Base-by-base conservation (phyloP, 108 stramenopile genomes). In the Nitzschia sp. region DNA sequence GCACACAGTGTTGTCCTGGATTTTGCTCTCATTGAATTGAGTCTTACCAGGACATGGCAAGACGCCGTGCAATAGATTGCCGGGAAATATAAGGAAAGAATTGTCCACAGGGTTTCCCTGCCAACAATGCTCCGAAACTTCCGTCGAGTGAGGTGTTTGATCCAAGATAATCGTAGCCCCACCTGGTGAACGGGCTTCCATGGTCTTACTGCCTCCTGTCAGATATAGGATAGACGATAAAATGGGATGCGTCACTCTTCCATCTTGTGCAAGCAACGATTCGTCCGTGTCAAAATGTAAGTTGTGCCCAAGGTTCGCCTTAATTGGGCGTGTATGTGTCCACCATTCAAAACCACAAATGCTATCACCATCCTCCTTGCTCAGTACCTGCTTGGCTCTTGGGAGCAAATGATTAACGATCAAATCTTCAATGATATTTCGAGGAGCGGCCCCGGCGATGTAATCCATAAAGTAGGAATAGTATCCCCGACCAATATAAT, bases 211-310 rank as follows among this genome's bases (percentile, higher is more conserved):
- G 3, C 77, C 88, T 13, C 89, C 89, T 6, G 90, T 88, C 55
- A 95, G 62, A 58, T 95, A 95, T 47, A 91, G 31, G 0, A 95
- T 88, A 0, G 87, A 86, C 1, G 88, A 89, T 9, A 88, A 52
- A 15, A 86, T 78, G 13, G 94, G 94, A 78, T 95, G 94, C 8
- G 91, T 89, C 23, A 95, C 76, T 31, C 76, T 72, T 16, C 70
- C 58, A 23, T 85, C 79, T 32, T 76, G 71, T 45, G 58, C 72
- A 36, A 95, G 62, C 55, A 91, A 48, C 3, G 86, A 71, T 76
- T 95, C 94, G 45, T 95, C 94, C 17, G 94, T 95, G 69, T 95
- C 94, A 73, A 92, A 92, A 53, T 95, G 94, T 1, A 95, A 62
- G 53, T 91, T 86, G 68, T 95, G 94, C 5, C 94, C 94, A 17